Percentiles rank a stretch among this genome's conserved stretches.
These are phyloP conservation scores for Barbatosphaeria neglecta DNA, from an alignment of 495 filamentous ascomycete genomes.

Conservation along the genomic window DNA sequence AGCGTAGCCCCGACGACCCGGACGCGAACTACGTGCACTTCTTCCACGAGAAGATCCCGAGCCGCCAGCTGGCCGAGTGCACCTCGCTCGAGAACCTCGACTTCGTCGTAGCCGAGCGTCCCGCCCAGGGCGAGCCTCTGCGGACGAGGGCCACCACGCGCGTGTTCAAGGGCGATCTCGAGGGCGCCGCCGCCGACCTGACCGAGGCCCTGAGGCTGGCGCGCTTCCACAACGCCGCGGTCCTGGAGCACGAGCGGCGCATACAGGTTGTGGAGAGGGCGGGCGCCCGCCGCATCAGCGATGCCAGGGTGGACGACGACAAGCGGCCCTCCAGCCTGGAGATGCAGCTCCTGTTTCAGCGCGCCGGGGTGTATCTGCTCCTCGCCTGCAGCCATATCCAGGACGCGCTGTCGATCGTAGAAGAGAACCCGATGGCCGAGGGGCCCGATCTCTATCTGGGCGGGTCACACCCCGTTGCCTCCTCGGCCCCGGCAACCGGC, in stretches of 20 bases:
- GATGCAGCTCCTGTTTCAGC: conserved; percentile 62
- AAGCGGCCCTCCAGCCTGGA: conserved; percentile 64
- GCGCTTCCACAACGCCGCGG: conserved; percentile 32
- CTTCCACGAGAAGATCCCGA: conserved; percentile 80
- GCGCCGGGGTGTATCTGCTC: conserved; percentile 60
- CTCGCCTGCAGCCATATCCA: conserved; percentile 56
- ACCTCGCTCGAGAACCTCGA: conserved; percentile 53
- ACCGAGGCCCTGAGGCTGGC: conserved; percentile 50
- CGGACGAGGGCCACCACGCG: conserved; percentile 61
- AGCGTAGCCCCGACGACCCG: conserved; percentile 46
- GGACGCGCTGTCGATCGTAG: conserved; percentile 32
- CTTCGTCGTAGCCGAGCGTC: conserved; percentile 50
- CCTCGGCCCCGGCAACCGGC: background rate
- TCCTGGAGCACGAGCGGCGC: conserved; percentile 24
- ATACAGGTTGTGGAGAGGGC: conserved; percentile 21
- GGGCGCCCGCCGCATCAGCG: conserved; percentile 26
- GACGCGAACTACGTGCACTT: conserved; percentile 79
- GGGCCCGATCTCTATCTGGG: background rate
- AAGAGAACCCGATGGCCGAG: no score
- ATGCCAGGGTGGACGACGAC: conserved; percentile 49
- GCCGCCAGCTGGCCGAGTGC: conserved; percentile 59
- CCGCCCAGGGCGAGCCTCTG: conserved; percentile 51
- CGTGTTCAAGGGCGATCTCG: conserved; percentile 63
- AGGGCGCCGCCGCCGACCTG: conserved; percentile 55
- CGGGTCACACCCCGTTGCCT: conserved; percentile 3